Conservation (phyloP, 2,329 filamentous ascomycete species). For the Penicillium sp. region DNA sequence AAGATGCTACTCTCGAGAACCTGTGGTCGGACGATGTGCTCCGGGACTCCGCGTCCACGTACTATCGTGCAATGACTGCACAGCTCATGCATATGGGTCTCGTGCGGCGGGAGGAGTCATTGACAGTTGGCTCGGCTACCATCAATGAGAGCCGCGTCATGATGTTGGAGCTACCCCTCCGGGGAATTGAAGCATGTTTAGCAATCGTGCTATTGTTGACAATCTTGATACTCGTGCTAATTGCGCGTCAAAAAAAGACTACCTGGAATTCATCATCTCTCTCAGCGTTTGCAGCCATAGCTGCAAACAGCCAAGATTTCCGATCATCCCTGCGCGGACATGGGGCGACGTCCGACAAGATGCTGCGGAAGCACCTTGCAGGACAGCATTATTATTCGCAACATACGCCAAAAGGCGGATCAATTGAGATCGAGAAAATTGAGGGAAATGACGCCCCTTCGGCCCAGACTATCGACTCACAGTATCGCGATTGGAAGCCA, state of each 20-base stretch:
- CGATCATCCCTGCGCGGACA: constrained; percentile 4
- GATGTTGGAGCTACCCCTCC: constrained; percentile 10
- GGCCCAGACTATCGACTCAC: too few species aligned
- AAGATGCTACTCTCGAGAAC: too few species aligned
- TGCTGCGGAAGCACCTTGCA: too few species aligned
- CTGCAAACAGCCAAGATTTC: constrained; percentile 6
- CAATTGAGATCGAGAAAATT: too few species aligned
- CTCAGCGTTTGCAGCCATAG: constrained; percentile 6
- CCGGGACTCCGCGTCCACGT: too few species aligned
- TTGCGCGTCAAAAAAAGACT: background rate
- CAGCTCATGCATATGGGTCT: constrained; percentile 10
- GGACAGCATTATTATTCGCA: too few species aligned
- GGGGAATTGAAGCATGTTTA: constrained; percentile 10
- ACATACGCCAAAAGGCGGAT: too few species aligned
- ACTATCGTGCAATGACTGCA: constrained; percentile 10
- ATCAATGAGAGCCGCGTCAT: constrained; percentile 1
- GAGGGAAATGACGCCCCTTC: too few species aligned
- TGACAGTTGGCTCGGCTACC: background rate
- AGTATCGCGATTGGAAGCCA: too few species aligned
- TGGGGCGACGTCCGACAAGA: too few species aligned
- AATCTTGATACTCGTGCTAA: background rate
- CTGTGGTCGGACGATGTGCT: too few species aligned
- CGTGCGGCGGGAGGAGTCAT: background rate
- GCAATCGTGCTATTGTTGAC: background rate
- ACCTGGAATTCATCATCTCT: constrained; percentile 8